Conservation (phyloP, 331 rosid genomes). For the Phaseolus coccineus region DNA sequence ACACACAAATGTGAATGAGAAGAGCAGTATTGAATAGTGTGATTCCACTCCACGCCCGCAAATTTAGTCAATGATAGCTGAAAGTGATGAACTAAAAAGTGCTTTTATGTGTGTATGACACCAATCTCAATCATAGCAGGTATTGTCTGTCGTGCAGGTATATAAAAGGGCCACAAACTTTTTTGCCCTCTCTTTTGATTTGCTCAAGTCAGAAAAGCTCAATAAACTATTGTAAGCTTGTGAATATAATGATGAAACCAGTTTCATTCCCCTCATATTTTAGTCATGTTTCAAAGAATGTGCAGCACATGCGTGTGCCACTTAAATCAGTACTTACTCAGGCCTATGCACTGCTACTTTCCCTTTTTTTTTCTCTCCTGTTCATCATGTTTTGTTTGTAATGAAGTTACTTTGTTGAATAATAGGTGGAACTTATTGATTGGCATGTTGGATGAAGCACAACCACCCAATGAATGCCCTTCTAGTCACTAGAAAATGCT, state of each 20-base stretch:
- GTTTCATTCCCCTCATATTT: constrained; percentile 35
- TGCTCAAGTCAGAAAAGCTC: constrained; percentile 40
- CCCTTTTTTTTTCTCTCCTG: neutral
- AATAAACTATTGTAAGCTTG: constrained; percentile 38
- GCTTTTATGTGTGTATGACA: constrained; percentile 47
- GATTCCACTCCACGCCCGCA: constrained; percentile 43
- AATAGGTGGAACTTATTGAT: constrained; percentile 38
- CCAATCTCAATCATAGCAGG: constrained; percentile 54
- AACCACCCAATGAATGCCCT: neutral
- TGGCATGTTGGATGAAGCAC: constrained; percentile 41
- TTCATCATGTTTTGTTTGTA: constrained; percentile 35
- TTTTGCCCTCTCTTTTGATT: constrained; percentile 33
- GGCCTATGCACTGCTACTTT: constrained; percentile 24
- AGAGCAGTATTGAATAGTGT: constrained; percentile 32
- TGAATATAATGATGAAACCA: constrained; percentile 58
- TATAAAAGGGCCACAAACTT: constrained; percentile 31
- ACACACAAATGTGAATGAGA: neutral
- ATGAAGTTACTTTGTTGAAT: constrained; percentile 24
- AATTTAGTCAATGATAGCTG: constrained; percentile 55
- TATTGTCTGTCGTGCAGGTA: constrained; percentile 45
- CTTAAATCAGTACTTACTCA: constrained; percentile 35
- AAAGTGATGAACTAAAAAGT: constrained; percentile 47
- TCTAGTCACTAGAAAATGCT: constrained; percentile 29
- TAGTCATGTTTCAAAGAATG: constrained; percentile 44
- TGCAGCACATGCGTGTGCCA: constrained; percentile 62